phyloP scores from a whole-genome alignment of 192 early-diverging fungal species.

The Gorgonomyces haynaldii region DNA sequence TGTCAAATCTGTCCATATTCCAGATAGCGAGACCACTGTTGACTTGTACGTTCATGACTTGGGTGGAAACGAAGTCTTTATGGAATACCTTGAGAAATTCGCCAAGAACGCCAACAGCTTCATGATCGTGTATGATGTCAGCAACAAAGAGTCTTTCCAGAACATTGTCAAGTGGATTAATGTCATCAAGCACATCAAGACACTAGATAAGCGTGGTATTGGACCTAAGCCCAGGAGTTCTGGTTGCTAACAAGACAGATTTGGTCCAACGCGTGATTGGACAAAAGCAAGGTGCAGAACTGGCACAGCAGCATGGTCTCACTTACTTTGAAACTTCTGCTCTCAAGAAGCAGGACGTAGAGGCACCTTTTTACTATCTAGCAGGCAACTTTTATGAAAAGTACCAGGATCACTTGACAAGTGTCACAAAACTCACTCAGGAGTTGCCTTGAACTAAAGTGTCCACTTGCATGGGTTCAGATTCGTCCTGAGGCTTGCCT shows the following conservation, averaged over 20 bases:
- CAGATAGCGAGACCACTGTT: conserved; percentile 31
- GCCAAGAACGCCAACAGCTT: conserved; percentile 5
- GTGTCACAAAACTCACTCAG: no score
- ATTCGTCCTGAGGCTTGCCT: no score
- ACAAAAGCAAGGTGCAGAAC: conserved; percentile 28
- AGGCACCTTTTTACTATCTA: conserved; percentile 41
- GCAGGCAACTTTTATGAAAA: conserved; percentile 24
- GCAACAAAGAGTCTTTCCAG: conserved; percentile 33
- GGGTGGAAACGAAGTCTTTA: conserved; percentile 30
- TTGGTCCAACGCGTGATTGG: conserved; percentile 23
- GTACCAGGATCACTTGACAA: conserved; percentile 7
- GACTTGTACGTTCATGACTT: conserved; percentile 38
- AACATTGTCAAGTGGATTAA: conserved; percentile 23
- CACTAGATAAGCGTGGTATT: conserved; percentile 13
- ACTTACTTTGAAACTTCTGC: conserved; percentile 38
- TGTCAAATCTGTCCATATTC: conserved; percentile 42
- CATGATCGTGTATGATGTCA: conserved; percentile 16
- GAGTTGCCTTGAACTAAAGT: no score
- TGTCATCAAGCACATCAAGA: conserved; percentile 20
- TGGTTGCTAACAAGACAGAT: conserved; percentile 37
- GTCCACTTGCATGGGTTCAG: no score
- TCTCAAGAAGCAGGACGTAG: conserved; percentile 30
- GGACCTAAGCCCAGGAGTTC: conserved; percentile 17
- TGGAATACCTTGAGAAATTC: conserved; percentile 21
- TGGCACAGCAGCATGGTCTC: conserved; percentile 24